A percentile compares a stretch with the other conserved stretches of the same genome.
Conservation (phyloP, 208 protist genomes). For the Trypanosoma vivax region DNA sequence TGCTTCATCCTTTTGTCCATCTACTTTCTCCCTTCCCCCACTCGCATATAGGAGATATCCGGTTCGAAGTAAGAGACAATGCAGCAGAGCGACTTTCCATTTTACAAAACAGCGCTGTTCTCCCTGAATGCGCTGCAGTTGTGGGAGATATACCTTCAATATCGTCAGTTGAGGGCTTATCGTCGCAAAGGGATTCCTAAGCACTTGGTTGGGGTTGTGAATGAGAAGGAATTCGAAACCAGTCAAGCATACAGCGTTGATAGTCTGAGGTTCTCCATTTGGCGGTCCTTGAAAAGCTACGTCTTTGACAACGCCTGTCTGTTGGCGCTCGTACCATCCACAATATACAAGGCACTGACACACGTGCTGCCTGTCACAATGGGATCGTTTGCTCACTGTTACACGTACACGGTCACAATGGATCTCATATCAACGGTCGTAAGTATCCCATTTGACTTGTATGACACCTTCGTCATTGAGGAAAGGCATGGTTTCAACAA, state of each 20-base stretch:
- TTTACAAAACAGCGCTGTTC: constrained; percentile 34
- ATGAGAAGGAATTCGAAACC: constrained; percentile 36
- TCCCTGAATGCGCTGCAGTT: constrained; percentile 32
- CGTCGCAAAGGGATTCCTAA: constrained; percentile 11
- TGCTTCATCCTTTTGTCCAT: too few relatives aligned
- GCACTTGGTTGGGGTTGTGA: constrained; percentile 24
- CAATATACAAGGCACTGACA: constrained; percentile 30
- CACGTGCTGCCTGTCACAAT: constrained; percentile 10
- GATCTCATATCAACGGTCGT: constrained; percentile 39
- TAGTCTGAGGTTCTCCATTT: constrained; percentile 19
- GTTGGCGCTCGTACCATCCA: constrained; percentile 28
- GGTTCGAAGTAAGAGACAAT: too few relatives aligned
- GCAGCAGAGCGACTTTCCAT: too few relatives aligned
- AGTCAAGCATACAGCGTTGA: constrained; percentile 43
- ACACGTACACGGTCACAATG: constrained; percentile 22
- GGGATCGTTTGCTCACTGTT: constrained; percentile 58
- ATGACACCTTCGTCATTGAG: constrained; percentile 80
- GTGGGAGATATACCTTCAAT: constrained; percentile 53
- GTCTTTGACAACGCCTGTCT: constrained; percentile 26
- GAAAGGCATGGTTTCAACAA: constrained; percentile 85
- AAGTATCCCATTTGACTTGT: constrained; percentile 64
- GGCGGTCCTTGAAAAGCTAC: constrained; percentile 27
- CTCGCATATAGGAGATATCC: too few relatives aligned
- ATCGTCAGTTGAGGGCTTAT: constrained; percentile 32
- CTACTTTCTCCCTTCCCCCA: too few relatives aligned